Evolutionary conservation across 148 eudicot species (phyloP).

Genomic region (Euryodendron excelsum): DNA sequence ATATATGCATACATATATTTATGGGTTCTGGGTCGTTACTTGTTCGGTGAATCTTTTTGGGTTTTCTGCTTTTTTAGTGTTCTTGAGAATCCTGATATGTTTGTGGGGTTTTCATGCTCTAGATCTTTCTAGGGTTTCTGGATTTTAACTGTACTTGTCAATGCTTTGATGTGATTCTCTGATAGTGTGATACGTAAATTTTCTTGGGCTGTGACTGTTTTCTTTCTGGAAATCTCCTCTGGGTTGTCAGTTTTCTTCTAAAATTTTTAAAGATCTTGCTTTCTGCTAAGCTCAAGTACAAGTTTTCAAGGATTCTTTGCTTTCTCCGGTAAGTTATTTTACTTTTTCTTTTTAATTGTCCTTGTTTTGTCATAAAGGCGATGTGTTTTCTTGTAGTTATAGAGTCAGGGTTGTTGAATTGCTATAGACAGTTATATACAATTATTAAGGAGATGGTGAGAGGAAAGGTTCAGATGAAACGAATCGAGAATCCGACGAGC

Average conservation of each 20-base stretch:
- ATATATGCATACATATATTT: too few species aligned
- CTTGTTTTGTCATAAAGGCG: too few species aligned
- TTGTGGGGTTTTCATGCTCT: background rate
- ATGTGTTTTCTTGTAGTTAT: too few species aligned
- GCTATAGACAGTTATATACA: too few species aligned
- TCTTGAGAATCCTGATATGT: background rate
- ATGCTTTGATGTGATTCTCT: background rate
- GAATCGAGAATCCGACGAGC: constrained; percentile 27
- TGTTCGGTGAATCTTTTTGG: background rate
- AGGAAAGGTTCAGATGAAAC: constrained; percentile 25
- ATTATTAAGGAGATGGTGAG: constrained; percentile 17
- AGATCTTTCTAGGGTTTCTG: background rate
- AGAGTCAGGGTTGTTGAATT: too few species aligned
- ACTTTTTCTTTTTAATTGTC: background rate
- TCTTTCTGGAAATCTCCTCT: too few species aligned
- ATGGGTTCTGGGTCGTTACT: background rate
- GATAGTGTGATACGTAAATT: background rate
- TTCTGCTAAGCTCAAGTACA: background rate
- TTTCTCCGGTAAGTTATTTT: background rate
- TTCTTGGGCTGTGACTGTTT: background rate
- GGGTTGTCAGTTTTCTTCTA: background rate
- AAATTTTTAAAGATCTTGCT: background rate
- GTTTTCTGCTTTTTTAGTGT: background rate
- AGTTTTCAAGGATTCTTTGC: background rate
- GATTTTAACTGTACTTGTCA: background rate